Conservation (phyloP, 2,329 filamentous ascomycete genomes). For the Exophiala mesophila region DNA sequence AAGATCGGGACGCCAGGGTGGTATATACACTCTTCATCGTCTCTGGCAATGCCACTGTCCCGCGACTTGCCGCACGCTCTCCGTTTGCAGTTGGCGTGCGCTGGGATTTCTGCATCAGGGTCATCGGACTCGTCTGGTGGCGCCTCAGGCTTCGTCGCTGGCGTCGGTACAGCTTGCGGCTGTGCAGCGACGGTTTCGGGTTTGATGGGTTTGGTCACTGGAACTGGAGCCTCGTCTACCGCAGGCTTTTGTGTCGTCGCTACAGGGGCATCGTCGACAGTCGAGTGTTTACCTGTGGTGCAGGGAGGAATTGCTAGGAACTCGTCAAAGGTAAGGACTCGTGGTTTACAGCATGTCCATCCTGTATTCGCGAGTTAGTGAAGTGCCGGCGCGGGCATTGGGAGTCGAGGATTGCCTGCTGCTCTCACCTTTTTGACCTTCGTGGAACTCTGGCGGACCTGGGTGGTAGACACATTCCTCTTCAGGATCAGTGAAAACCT, state of each 20-base stretch:
- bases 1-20: slow-evolving; percentile 91
- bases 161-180: slow-evolving; percentile 32
- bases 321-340: slow-evolving; percentile 95
- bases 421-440: slow-evolving; percentile 87
- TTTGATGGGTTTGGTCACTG: slow-evolving; percentile 23
- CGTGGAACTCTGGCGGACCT: slow-evolving; percentile 89
- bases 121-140: slow-evolving; percentile 88
- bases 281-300: slow-evolving; percentile 87
- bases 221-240: slow-evolving; percentile 17
- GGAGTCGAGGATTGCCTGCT: too few relatives aligned
- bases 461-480: slow-evolving; percentile 90
- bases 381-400: too few relatives aligned
- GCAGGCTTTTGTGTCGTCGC: slow-evolving; percentile 34
- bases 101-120: slow-evolving; percentile 64
- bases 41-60: slow-evolving; percentile 49
- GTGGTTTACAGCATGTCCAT: slow-evolving; percentile 98
- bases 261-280: slow-evolving; percentile 66
- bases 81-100: slow-evolving; percentile 71
- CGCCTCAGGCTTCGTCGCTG: slow-evolving; percentile 53
- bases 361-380: too few relatives aligned
- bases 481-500: slow-evolving; percentile 72
- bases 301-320: slow-evolving; percentile 91
- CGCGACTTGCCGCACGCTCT: slow-evolving; percentile 60
- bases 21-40: slow-evolving; percentile 74
- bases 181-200: slow-evolving; percentile 31